phyloP scores from a whole-genome alignment of 2,329 filamentous ascomycete species.

The Paraphaeosphaeria sporulosa region DNA sequence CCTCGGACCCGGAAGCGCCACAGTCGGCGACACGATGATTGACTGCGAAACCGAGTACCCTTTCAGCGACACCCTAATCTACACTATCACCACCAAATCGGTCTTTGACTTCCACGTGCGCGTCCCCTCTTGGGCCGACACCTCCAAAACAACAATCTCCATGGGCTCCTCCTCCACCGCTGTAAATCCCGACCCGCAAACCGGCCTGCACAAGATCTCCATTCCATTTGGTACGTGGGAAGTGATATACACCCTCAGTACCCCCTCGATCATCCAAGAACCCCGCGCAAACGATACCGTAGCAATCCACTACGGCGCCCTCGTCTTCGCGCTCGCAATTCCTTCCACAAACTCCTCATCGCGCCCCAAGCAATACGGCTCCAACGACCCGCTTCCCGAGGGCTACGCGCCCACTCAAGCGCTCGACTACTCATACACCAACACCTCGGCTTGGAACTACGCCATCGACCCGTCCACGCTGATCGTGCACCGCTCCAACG shows the following conservation, averaged over 20 bases:
- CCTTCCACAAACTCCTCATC: slow-evolving; percentile 9
- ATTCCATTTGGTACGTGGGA: slow-evolving; percentile 45
- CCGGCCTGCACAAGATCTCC: slow-evolving; percentile 49
- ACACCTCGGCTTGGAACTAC: slow-evolving; percentile 43
- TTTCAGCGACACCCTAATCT: slow-evolving; percentile 51
- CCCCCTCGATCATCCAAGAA: slow-evolving; percentile 37
- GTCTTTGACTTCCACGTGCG: slow-evolving; percentile 56
- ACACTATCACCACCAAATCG: slow-evolving; percentile 48
- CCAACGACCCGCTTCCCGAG: slow-evolving; percentile 16
- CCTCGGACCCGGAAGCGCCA: slow-evolving; percentile 50
- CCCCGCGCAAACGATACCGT: slow-evolving; percentile 51
- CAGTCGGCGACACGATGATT: slow-evolving; percentile 54
- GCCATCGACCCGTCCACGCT: slow-evolving; percentile 48
- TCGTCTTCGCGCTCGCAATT: slow-evolving; percentile 49
- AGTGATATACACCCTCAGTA: slow-evolving; percentile 45
- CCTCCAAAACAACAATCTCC: slow-evolving; percentile 8
- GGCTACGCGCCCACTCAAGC: slow-evolving; percentile 28
- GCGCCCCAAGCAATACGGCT: slow-evolving; percentile 18
- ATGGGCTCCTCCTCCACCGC: slow-evolving; percentile 24
- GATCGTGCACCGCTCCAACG: slow-evolving; percentile 13
- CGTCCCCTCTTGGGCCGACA: slow-evolving; percentile 54
- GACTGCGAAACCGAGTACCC: slow-evolving; percentile 61
- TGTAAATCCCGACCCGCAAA: slow-evolving; percentile 38
- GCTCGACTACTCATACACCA: slow-evolving; percentile 33
- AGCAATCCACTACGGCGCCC: slow-evolving; percentile 45